Percentiles rank a stretch among this genome's conserved stretches.
These are phyloP conservation scores for Populus alba DNA, from an alignment of 345 rosid genomes.

Conservation along the genomic window DNA sequence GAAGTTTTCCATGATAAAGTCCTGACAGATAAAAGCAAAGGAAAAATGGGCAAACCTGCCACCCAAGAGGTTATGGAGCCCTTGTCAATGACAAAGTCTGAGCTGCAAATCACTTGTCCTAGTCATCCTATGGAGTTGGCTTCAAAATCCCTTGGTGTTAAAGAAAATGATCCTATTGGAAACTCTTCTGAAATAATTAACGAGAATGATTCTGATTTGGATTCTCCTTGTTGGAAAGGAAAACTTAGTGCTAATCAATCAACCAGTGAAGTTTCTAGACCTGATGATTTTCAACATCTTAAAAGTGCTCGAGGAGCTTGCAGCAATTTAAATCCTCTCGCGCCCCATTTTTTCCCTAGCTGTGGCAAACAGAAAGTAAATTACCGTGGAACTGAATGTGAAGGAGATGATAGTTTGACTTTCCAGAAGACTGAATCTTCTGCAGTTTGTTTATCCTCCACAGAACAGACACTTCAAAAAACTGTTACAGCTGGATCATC, in stretches of 20 bases:
- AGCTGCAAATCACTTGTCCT: conserved; percentile 16
- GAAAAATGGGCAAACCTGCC: conserved; percentile 1
- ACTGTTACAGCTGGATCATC: conserved; percentile 18
- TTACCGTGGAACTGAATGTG: conserved; percentile 21
- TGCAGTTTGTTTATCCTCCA: conserved; percentile 20
- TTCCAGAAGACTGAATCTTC: conserved; percentile 34
- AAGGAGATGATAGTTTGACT: conserved; percentile 18
- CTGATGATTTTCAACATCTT: conserved; percentile 18
- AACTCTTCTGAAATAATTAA: conserved; percentile 16
- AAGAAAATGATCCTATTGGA: conserved; percentile 20
- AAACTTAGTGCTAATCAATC: conserved; percentile 11
- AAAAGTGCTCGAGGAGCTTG: conserved; percentile 29
- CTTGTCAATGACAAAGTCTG: conserved; percentile 3
- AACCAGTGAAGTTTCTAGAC: conserved; percentile 8
- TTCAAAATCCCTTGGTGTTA: conserved; percentile 20
- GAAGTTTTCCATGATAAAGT: conserved; percentile 9
- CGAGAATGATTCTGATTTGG: conserved; percentile 48
- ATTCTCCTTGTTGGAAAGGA: conserved; percentile 74
- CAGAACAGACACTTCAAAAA: conserved; percentile 14
- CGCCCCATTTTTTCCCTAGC: conserved; percentile 49
- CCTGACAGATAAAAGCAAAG: conserved; percentile 5
- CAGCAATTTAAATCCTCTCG: conserved; percentile 44
- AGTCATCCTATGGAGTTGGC: conserved; percentile 17
- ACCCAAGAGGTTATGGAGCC: conserved; percentile 7
- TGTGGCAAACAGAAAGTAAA: conserved; percentile 27